A percentile compares a stretch with the other conserved stretches of the same genome.
Evolutionary conservation across 768 basidiomycete species (phyloP).

Genomic region (Lactarius hengduanensis): DNA sequence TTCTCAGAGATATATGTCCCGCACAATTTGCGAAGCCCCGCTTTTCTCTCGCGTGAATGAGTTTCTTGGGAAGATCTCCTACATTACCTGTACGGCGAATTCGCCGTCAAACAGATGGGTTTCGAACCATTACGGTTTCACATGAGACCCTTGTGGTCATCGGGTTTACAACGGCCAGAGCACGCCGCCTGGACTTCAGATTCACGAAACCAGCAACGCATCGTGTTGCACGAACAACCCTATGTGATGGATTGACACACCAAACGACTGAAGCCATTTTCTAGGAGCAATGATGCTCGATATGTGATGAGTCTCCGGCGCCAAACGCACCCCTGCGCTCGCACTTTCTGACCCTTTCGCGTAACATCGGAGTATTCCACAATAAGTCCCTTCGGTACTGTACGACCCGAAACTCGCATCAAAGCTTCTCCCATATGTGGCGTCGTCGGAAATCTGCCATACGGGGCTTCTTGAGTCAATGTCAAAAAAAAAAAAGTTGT

Average conservation of each 20-base stretch:
- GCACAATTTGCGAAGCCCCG: neutral
- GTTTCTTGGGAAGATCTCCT: neutral
- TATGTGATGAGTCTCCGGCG: neutral
- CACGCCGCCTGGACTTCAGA: neutral
- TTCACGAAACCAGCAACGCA: neutral
- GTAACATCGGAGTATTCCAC: conserved; percentile 14
- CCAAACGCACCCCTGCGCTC: neutral
- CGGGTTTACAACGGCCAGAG: conserved; percentile 17
- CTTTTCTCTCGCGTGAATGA: conserved; percentile 1
- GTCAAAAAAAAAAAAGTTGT: neutral
- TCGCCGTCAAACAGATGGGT: neutral
- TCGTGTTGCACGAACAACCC: neutral
- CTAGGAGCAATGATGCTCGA: neutral
- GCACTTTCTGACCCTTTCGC: neutral
- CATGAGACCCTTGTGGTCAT: neutral
- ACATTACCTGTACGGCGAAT: neutral
- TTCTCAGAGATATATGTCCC: neutral
- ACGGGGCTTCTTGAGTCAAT: conserved; percentile 2
- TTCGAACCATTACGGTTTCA: neutral
- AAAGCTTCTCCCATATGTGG: conserved; percentile 19
- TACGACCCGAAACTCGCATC: neutral
- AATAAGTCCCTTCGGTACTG: neutral
- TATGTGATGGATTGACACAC: neutral
- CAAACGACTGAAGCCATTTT: neutral
- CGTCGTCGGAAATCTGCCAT: conserved; percentile 11